Evolutionary conservation across 371 early-diverging fungal genomes (phyloP).

Genomic region (Cokeromyces recurvatus): DNA sequence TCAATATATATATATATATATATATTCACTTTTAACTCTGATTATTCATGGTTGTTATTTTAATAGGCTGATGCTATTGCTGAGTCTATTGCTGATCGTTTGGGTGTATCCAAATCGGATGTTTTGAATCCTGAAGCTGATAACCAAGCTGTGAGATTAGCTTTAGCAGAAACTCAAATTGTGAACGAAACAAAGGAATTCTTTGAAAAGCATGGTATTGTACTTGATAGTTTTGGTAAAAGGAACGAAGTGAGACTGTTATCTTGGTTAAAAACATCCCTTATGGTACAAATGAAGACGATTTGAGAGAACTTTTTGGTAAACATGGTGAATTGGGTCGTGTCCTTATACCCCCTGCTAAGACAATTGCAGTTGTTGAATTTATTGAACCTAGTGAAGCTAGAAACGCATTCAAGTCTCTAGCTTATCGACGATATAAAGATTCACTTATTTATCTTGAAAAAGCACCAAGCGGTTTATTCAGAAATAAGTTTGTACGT

Average conservation of each 20-base stretch:
- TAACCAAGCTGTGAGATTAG: conserved; percentile 90
- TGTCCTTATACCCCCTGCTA: conserved; percentile 89
- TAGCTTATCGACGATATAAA: conserved; percentile 91
- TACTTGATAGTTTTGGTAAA: conserved; percentile 71
- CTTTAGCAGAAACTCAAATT: conserved; percentile 95
- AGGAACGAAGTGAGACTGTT: conserved; percentile 82
- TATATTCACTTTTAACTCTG: background rate
- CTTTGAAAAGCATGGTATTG: conserved; percentile 83
- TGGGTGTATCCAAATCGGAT: conserved; percentile 84
- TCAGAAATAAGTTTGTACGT: conserved; percentile 61
- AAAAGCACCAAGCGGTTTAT: conserved; percentile 86
- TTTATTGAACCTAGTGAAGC: conserved; percentile 88
- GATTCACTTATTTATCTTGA: conserved; percentile 89
- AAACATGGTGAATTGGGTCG: conserved; percentile 85
- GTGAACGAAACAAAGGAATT: conserved; percentile 90
- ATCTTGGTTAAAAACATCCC: conserved; percentile 95
- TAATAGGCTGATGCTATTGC: conserved; percentile 84
- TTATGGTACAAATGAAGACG: conserved; percentile 73
- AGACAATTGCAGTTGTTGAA: conserved; percentile 93
- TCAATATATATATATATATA: no score
- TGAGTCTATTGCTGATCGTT: conserved; percentile 87
- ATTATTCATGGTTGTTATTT: background rate
- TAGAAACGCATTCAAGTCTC: conserved; percentile 78
- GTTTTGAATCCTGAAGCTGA: conserved; percentile 82
- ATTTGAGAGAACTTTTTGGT: conserved; percentile 76